These are phyloP conservation scores for Ilyonectria mors-panacis DNA, from an alignment of 2,329 filamentous ascomycete genomes.

Conservation along the genomic window DNA sequence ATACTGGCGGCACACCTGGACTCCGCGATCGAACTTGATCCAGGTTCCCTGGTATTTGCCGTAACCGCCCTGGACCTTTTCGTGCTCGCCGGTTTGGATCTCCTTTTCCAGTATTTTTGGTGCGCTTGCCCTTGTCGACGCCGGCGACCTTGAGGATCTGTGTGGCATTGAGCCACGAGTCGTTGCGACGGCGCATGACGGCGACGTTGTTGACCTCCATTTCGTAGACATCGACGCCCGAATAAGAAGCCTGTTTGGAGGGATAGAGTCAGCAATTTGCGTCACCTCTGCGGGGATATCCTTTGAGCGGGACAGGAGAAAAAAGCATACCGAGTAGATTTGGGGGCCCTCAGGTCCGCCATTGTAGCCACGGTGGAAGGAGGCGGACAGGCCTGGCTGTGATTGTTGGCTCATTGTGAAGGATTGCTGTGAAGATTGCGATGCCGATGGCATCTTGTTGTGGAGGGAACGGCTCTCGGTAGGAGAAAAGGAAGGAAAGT, in stretches of 20 bases:
- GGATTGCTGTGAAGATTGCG: constrained; percentile 70
- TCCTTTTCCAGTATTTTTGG: constrained; percentile 98
- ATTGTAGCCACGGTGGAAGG: constrained; percentile 55
- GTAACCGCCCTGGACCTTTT: constrained; percentile 98
- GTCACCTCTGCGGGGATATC: not conserved
- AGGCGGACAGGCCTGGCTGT: constrained; percentile 57
- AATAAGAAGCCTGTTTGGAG: constrained; percentile 81
- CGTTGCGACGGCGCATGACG: constrained; percentile 94
- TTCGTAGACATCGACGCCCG: constrained; percentile 96
- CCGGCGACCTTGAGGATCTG: constrained; percentile 98
- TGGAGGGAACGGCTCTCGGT: constrained; percentile 3
- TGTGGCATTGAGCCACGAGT: constrained; percentile 98
- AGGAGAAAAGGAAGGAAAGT: constrained; percentile 1
- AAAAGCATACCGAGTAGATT: constrained; percentile 72
- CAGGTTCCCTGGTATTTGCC: constrained; percentile 99
- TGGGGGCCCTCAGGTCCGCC: constrained; percentile 62
- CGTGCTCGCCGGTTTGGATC: constrained; percentile 94
- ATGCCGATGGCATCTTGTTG: constrained; percentile 58
- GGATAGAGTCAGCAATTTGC: constrained; percentile 36
- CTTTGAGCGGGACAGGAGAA: not conserved
- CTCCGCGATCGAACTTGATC: constrained; percentile 93
- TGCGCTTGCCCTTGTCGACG: constrained; percentile 97
- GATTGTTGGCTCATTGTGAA: constrained; percentile 71
- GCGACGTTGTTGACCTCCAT: constrained; percentile 96
- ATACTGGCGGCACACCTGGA: constrained; percentile 90